Base-by-base conservation (phyloP, 2,329 filamentous ascomycete genomes). In the Alternaria novae-zelandiae region DNA sequence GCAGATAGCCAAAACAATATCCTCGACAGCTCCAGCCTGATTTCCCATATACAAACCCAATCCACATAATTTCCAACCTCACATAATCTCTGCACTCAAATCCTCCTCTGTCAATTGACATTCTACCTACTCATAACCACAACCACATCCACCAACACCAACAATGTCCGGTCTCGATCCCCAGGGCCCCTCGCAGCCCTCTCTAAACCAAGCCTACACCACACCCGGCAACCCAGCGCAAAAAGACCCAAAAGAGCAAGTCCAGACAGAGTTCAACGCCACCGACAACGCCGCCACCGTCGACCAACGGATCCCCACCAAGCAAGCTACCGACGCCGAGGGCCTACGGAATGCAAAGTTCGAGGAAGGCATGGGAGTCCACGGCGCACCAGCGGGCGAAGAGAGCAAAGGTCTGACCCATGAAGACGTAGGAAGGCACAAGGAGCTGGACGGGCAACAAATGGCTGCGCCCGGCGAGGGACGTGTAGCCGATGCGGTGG, bases 401-500 rank as follows among this genome's bases (percentile, higher is more conserved):
- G 83, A 85, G 63, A 65, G 70, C 11, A 75, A 79, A 20, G 82
- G 82, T 1, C 63, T 76, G 20, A 78, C 74, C 1, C 66, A 81
- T 12, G 79, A 82, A 54, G 77, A 82, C 47, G 74, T 83, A 25
- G 83, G 82, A n/a, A 65, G 80, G 7, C 76, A 81, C 54, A 77
- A 80, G n/a, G 83, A 84, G 74, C 69, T 84, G 21, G 83, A 85
- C 47, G 83, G 74, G 9, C 75, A 81, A 64, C 83, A 85, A 69
- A 84, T 86, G 82, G 81, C 78, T 8, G 80, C 81, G 20, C 80
- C 82, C 0, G 83, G 83, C 0, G 84, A 86, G 66, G 83, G 82
- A 11, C 73, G 77, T 43, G 78, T 85, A 6, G 76, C 76, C 2
- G 76, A 77, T 46, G 82, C 82, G 0, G 83, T 85, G 9, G 74